A percentile compares a stretch with the other conserved stretches of the same genome.
Evolutionary conservation across 805 yeast genomes (phyloP).

Genomic region (Tetrapisispora pingtungensis): DNA sequence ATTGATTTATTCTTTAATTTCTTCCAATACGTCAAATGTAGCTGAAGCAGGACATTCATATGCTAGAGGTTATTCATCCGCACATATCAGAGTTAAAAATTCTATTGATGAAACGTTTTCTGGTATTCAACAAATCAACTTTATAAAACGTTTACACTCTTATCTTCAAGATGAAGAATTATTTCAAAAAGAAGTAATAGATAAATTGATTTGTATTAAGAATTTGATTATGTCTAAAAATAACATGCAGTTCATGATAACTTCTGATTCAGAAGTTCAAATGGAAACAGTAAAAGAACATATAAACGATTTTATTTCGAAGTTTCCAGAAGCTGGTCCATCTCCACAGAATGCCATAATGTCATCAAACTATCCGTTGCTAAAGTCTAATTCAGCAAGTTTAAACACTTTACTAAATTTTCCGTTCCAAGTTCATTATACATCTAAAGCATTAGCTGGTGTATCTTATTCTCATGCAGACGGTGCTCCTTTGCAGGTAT

Average conservation of each 20-base stretch:
- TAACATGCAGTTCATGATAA: conserved; percentile 43
- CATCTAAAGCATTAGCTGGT: conserved; percentile 59
- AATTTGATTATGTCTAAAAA: conserved; percentile 34
- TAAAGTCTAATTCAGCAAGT: conserved; percentile 14
- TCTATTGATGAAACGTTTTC: conserved; percentile 51
- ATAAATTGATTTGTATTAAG: conserved; percentile 48
- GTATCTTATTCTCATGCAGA: conserved; percentile 58
- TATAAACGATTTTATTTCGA: conserved; percentile 24
- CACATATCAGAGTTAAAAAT: conserved; percentile 51
- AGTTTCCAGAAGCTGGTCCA: background rate
- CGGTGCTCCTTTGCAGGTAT: conserved; percentile 76
- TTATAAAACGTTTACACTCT: conserved; percentile 49
- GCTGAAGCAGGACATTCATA: conserved; percentile 84
- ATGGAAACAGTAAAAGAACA: conserved; percentile 17
- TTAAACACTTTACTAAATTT: conserved; percentile 43
- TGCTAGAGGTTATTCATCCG: conserved; percentile 59
- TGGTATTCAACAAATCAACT: conserved; percentile 72
- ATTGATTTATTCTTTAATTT: conserved; percentile 61
- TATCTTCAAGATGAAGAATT: conserved; percentile 39
- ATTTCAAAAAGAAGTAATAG: conserved; percentile 50
- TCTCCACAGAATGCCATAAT: background rate
- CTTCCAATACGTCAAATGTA: conserved; percentile 67
- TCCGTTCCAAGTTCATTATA: conserved; percentile 84
- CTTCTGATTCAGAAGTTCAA: conserved; percentile 41
- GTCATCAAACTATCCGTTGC: conserved; percentile 1